These are phyloP conservation scores for Candida broadrunensis DNA, from an alignment of 805 yeast species.

Conservation along the genomic window DNA sequence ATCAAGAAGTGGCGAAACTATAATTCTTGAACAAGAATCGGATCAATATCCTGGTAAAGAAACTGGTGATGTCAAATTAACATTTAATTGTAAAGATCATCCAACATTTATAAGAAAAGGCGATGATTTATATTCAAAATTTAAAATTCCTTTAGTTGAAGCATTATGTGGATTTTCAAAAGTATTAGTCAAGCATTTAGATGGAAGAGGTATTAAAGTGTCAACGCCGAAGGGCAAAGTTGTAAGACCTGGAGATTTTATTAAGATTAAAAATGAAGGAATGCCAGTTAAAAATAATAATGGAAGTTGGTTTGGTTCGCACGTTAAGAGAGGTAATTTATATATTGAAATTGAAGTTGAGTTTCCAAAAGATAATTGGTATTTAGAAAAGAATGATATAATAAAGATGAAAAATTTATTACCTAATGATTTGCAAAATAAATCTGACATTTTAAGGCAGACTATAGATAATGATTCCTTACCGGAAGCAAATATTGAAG, in stretches of 20 bases:
- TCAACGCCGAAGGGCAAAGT: conserved; percentile 77
- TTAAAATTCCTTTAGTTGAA: conserved; percentile 68
- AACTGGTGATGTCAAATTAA: conserved; percentile 77
- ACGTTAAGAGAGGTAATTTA: conserved; percentile 57
- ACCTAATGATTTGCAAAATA: conserved; percentile 38
- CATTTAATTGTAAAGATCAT: conserved; percentile 51
- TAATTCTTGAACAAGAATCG: conserved; percentile 65
- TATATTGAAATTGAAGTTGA: conserved; percentile 69
- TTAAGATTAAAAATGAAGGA: conserved; percentile 71
- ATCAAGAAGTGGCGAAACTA: conserved; percentile 54
- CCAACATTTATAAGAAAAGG: conserved; percentile 52
- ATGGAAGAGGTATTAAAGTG: conserved; percentile 68
- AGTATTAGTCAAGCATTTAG: conserved; percentile 67
- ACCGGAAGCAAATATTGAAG: conserved; percentile 37
- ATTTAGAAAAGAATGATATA: conserved; percentile 66
- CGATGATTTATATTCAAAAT: conserved; percentile 59
- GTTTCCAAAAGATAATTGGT: conserved; percentile 87
- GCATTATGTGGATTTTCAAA: conserved; percentile 80
- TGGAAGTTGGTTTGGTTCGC: conserved; percentile 27
- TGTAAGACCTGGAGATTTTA: conserved; percentile 67
- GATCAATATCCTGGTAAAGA: conserved; percentile 72
- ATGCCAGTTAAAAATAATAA: conserved; percentile 60
- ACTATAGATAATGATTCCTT: conserved; percentile 22
- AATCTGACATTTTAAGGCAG: conserved; percentile 19
- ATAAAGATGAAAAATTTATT: conserved; percentile 51